Percentiles rank a stretch among this genome's conserved stretches.
These are phyloP conservation scores for Thelonectria blattea DNA, from an alignment of 2,329 filamentous ascomycete species.

Conservation along the genomic window DNA sequence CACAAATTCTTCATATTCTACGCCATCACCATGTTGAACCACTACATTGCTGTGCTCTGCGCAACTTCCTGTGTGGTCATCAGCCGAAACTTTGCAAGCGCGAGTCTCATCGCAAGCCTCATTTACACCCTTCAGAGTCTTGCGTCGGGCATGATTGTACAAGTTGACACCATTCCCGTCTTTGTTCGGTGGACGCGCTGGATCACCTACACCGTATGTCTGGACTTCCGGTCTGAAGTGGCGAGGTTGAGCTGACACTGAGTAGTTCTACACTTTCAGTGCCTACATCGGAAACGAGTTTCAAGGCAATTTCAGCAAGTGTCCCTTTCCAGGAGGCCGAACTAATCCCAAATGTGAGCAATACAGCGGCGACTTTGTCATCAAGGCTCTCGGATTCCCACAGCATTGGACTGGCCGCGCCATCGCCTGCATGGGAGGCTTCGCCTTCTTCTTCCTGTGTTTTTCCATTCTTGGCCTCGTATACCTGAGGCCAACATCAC, in stretches of 20 bases:
- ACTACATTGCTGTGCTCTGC: constrained; percentile 76
- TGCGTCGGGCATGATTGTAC: constrained; percentile 79
- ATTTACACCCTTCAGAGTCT: constrained; percentile 76
- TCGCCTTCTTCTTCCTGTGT: constrained; percentile 66
- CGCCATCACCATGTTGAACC: constrained; percentile 68
- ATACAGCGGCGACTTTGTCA: constrained; percentile 73
- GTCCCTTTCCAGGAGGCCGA: constrained; percentile 66
- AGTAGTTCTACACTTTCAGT: constrained; percentile 73
- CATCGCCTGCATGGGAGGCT: constrained; percentile 65
- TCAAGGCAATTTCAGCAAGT: constrained; percentile 73
- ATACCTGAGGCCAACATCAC: constrained; percentile 68
- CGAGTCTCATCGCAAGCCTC: constrained; percentile 75
- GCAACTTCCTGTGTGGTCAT: constrained; percentile 71
- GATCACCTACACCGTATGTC: constrained; percentile 62
- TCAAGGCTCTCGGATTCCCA: constrained; percentile 72
- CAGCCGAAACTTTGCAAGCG: constrained; percentile 70
- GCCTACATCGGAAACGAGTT: constrained; percentile 78
- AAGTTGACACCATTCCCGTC: constrained; percentile 73
- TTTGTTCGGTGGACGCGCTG: constrained; percentile 83
- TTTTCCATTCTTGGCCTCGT: constrained; percentile 65
- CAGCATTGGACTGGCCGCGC: constrained; percentile 70
- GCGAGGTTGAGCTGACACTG: constrained; percentile 22
- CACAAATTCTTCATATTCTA: constrained; percentile 76
- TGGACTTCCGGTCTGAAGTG: background rate
- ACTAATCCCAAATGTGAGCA: constrained; percentile 69